Conservation (phyloP, 2,329 filamentous ascomycete species). For the Aspergillus hortae region DNA sequence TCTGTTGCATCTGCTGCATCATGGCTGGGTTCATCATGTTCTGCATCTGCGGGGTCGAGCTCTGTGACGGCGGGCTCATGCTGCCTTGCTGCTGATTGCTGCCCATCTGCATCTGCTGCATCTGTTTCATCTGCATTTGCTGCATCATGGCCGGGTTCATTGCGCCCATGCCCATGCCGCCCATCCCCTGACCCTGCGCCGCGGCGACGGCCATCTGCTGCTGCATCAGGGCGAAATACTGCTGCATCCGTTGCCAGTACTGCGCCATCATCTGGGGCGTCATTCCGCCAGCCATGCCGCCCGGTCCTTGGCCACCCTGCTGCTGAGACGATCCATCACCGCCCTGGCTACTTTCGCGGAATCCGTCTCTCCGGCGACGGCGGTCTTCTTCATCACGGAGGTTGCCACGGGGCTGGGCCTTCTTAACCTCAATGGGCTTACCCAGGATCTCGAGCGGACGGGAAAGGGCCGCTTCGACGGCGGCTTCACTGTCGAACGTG, state of each 20-base stretch:
- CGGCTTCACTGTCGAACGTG: conserved; percentile 93
- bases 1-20: conserved; percentile 72
- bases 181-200: conserved; percentile 40
- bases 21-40: conserved; percentile 67
- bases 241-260: conserved; percentile 98
- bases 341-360: conserved; percentile 37
- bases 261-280: conserved; percentile 97
- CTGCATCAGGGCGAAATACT: conserved; percentile 94
- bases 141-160: conserved; percentile 75
- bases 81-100: conserved; percentile 30
- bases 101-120: conserved; percentile 52
- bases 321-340: conserved; percentile 41
- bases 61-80: conserved; percentile 35
- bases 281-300: conserved; percentile 60
- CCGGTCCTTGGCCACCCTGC: conserved; percentile 43
- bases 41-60: conserved; percentile 53
- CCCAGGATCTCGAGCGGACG: conserved; percentile 86
- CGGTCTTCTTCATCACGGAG: conserved; percentile 81
- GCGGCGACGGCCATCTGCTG: conserved; percentile 68
- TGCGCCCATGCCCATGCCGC: conserved; percentile 56
- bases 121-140: conserved; percentile 63
- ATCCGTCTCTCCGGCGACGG: conserved; percentile 45
- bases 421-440: conserved; percentile 97
- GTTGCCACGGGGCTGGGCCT: conserved; percentile 92
- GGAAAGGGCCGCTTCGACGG: conserved; percentile 85